Evolutionary conservation across 495 filamentous ascomycete genomes (phyloP), one percentile per base, ranked within the genome.

Genomic region (Jackrogersella minutella): DNA sequence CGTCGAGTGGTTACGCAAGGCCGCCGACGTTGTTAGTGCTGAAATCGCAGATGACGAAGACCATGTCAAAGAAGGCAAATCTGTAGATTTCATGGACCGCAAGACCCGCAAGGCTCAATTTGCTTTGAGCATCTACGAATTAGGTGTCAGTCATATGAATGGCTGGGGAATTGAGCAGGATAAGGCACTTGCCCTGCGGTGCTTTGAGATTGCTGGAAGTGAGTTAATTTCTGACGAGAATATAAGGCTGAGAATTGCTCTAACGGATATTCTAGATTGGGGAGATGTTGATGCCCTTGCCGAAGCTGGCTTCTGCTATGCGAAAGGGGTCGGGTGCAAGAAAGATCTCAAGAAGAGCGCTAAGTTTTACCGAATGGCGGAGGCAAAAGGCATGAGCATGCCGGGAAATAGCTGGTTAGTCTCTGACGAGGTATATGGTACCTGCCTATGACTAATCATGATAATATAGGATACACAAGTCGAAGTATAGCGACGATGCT

Each of bases 111-210:
- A 92, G 57, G 91, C 94, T 10, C 93, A 97, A 69, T 97, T 97
- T 75, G 95, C 95, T 1, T 80, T 97, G 56, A 93, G 92, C 73
- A 91, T 97, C 31, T 99, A 99, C 63, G 95, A 99, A 79, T 80
- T 99, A 16, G 95, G 95, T 5, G 90, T 97, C n/a, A 95, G 91
- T 77, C 91, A 97, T 74, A 89, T 97, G 86, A 97, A 99, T 66
- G 95, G 95, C 1, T 99, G 95, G 95, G 95, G 95, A 3, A 95
- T 93, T 43, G 88, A 93, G 66, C 92, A 95, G 75, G 93, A 99
- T 72, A 97, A 96, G 73, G 80, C 84, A 3, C 82, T 97, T 54
- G 95, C 93, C 2, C 76, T 99, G 63, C 85, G 92, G 41, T 98
- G 96, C 68, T 99, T 97, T 74, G 95, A 99, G 75, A 96, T 97